These are phyloP conservation scores for Acanthamoeba triangularis DNA, from an alignment of 208 protist species.

Conservation along the genomic window DNA sequence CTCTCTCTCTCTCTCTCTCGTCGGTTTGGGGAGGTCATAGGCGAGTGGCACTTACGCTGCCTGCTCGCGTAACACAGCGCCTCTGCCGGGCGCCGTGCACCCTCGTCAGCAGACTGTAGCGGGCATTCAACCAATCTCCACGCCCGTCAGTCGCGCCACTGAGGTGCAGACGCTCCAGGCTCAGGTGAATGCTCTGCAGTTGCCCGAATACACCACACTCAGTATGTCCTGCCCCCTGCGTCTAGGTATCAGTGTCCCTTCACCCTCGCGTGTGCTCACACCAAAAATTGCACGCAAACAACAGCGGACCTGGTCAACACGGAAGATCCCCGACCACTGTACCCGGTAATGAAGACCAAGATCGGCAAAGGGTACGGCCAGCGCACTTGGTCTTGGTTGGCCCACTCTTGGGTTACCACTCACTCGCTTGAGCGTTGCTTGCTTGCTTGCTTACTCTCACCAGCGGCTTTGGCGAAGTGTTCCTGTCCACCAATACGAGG, in stretches of 20 bases:
- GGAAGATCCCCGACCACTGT: slow-evolving; percentile 45
- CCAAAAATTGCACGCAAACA: neutral
- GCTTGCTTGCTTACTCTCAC: neutral
- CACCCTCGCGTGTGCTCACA: neutral
- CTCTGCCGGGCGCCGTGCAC: neutral
- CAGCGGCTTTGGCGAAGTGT: slow-evolving; percentile 88
- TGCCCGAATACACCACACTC: slow-evolving; percentile 27
- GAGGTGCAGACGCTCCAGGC: slow-evolving; percentile 10
- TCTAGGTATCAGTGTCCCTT: neutral
- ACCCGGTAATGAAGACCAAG: slow-evolving; percentile 78
- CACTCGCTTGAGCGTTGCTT: neutral
- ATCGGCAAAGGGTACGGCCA: slow-evolving; percentile 88
- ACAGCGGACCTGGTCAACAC: slow-evolving; percentile 54
- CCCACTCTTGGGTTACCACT: no score
- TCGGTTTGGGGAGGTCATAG: neutral
- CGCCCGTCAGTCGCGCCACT: slow-evolving; percentile 42
- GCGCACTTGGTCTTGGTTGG: no score
- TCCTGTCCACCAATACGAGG: slow-evolving; percentile 80
- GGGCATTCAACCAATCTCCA: neutral
- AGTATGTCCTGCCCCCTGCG: neutral
- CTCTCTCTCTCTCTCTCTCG: no score
- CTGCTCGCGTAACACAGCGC: neutral
- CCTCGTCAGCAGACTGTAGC: neutral
- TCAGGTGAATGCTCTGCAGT: neutral
- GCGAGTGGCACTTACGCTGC: neutral